These are phyloP conservation scores for Oropetium thomaeum DNA, from an alignment of 176 grass and related monocot genomes.

Conservation along the genomic window DNA sequence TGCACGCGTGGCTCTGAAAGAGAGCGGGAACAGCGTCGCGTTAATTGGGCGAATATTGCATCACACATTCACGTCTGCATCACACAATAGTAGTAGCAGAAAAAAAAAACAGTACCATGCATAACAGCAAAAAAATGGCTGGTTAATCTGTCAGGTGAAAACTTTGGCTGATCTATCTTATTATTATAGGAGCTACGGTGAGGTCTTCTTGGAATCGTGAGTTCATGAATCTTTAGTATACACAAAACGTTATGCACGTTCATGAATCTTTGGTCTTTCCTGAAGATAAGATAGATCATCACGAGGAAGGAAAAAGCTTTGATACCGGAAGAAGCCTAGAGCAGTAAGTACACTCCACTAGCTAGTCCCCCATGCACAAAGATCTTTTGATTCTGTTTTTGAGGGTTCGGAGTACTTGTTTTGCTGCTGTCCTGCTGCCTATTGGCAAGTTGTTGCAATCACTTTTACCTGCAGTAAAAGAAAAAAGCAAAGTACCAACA, in stretches of 20 bases:
- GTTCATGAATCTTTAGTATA: no score
- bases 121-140: background rate
- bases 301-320: background rate
- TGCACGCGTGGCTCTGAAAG: background rate
- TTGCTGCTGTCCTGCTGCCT: no score
- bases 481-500: background rate
- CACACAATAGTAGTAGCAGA: no score
- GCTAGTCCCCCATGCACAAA: background rate
- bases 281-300: background rate
- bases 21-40: background rate
- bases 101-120: slow-evolving; percentile 11
- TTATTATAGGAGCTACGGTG: no score
- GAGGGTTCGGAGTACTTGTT: no score
- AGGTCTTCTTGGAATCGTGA: no score
- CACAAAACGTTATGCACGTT: background rate
- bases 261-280: slow-evolving; percentile 29
- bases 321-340: background rate
- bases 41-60: background rate
- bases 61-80: background rate
- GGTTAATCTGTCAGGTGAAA: background rate
- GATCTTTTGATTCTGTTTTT: slow-evolving; percentile 5
- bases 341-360: background rate
- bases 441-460: no score
- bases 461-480: slow-evolving; percentile 30
- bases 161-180: background rate